A percentile compares a stretch with the other conserved stretches of the same genome.
These are phyloP conservation scores for Thielaviopsis ethacetica DNA, from an alignment of 2,329 filamentous ascomycete species.

Conservation along the genomic window DNA sequence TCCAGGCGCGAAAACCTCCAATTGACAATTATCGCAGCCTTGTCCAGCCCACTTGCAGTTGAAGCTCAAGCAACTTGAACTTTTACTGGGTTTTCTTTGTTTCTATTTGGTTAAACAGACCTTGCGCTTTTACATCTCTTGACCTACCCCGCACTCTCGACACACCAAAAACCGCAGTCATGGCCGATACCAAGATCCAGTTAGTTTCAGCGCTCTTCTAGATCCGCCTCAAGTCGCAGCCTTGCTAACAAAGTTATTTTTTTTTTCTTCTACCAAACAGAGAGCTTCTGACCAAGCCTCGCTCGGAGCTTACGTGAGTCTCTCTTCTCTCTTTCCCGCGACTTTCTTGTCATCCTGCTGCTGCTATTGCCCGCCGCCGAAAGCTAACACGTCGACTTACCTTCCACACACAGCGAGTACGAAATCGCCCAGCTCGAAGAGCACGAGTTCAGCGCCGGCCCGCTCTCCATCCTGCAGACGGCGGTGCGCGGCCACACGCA, in stretches of 20 bases:
- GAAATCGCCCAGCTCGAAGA: slow-evolving; percentile 59
- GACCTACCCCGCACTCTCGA: slow-evolving; percentile 1
- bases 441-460: slow-evolving; percentile 37
- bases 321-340: background rate
- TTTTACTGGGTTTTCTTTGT: background rate
- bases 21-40: slow-evolving; percentile 9
- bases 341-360: background rate
- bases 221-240: background rate
- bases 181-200: slow-evolving; percentile 60
- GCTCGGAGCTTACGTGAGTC: slow-evolving; percentile 77
- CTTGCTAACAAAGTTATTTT: background rate
- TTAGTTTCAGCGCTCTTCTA: slow-evolving; percentile 18
- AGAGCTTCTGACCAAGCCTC: slow-evolving; percentile 77
- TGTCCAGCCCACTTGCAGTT: slow-evolving; percentile 7
- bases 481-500: slow-evolving; percentile 89
- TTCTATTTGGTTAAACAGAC: background rate
- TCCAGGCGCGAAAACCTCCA: slow-evolving; percentile 9
- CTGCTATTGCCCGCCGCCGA: background rate
- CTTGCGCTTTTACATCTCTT: background rate
- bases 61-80: background rate
- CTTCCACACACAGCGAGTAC: slow-evolving; percentile 61
- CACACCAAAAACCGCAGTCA: slow-evolving; percentile 18
- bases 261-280: slow-evolving; percentile 30
- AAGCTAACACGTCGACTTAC: slow-evolving; percentile 7
- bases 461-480: slow-evolving; percentile 84